Evolutionary conservation across 495 filamentous ascomycete genomes (phyloP), one percentile per base, ranked within the genome.

Genomic region (Haplographium delicatum): DNA sequence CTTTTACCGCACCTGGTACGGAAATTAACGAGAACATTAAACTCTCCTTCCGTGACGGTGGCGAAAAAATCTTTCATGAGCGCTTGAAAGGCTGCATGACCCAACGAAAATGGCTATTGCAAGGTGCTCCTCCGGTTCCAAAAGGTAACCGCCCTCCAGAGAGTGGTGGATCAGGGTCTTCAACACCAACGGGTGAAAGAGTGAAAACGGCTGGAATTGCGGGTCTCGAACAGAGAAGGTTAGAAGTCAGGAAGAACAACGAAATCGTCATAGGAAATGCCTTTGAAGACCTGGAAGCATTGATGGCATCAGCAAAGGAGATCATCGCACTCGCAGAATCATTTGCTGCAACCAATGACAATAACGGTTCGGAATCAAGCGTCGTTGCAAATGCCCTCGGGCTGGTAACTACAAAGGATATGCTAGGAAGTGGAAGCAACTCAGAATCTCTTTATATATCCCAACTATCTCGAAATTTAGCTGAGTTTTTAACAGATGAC

Each of bases 231-330:
- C 82, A 85, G 49, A 81, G 87, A 58, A 85, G 88, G 4, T 70
- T 88, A 8, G 86, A 93, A 60, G 77, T 86, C 50, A 81, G 89
- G 28, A 89, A 82, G 66, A 94, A 94, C 65, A 97, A 96, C 58
- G 88, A 96, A 62, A 62, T 89, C 5, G 85, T 96, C 23, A 95
- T 98, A 44, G 91, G 91, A 31, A 88, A 81, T 60, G 90, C 94
- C 2, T 97, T 98, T 61, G 93, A 97, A 61, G 93, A 99, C 64
- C 77, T 99, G 11, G 91, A 96, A 61, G 90, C 94, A 2, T 76
- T 99, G 35, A 97, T 96, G 91, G 87, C 89, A 3, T 95, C 89
- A 8, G 93, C 94, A 6, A 96, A 96, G 62, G 86, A 97, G 58
- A 86, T 99, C 39, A 83, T 97, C 19, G 89, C 89, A 4, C 82